Conservation (phyloP, 306 rosid species). For the Myrica gale region DNA sequence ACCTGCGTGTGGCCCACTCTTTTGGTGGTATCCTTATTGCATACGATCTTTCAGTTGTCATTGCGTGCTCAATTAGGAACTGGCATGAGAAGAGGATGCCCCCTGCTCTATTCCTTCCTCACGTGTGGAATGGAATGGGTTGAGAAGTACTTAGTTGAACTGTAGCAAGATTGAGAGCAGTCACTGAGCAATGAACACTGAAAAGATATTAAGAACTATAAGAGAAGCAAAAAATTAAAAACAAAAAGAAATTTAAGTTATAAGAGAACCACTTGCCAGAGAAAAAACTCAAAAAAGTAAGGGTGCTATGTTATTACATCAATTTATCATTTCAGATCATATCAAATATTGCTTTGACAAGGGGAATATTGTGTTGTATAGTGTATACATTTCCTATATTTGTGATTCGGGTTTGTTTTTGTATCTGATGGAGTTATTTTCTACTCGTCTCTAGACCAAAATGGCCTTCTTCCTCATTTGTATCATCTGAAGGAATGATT, state of each 20-base stretch:
- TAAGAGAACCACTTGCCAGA: no score
- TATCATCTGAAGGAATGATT: constrained; percentile 78
- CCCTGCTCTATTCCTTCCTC: no score
- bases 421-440: constrained; percentile 38
- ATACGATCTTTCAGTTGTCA: background rate
- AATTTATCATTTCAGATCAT: background rate
- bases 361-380: background rate
- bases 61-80: no score
- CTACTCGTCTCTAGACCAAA: constrained; percentile 68
- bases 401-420: background rate
- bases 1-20: background rate
- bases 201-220: no score
- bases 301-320: background rate
- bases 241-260: no score
- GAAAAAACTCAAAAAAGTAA: no score
- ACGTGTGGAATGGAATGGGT: no score
- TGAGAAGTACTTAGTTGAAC: no score
- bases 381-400: background rate
- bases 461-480: constrained; percentile 96
- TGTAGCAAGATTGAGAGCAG: no score
- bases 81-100: no score
- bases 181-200: no score
- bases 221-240: no score
- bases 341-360: background rate
- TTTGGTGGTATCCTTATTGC: background rate